Evolutionary conservation across 2,329 filamentous ascomycete species (phyloP).

Genomic region (Coleophoma crateriformis): DNA sequence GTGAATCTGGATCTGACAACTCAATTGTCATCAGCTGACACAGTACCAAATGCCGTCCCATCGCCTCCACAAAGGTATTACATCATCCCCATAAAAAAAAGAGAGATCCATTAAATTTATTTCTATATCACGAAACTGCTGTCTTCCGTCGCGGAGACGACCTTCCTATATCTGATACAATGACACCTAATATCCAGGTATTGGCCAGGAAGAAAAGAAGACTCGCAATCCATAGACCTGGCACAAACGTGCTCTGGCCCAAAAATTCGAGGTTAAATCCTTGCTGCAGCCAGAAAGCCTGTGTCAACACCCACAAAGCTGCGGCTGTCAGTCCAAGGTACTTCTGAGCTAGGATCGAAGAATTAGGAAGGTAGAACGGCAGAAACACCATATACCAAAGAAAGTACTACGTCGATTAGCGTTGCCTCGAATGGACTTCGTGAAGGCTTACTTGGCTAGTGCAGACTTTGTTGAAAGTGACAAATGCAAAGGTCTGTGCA

Average conservation of each 20-base stretch:
- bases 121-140: no score
- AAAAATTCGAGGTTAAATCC: slow-evolving; percentile 74
- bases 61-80: no score
- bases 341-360: slow-evolving; percentile 60
- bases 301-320: slow-evolving; percentile 67
- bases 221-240: slow-evolving; percentile 73
- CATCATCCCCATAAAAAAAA: no score
- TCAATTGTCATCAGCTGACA: no score
- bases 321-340: slow-evolving; percentile 60
- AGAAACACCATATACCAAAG: slow-evolving; percentile 96
- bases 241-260: slow-evolving; percentile 76
- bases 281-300: slow-evolving; percentile 72
- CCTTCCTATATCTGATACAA: slow-evolving; percentile 58
- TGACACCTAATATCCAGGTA: slow-evolving; percentile 77
- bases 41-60: no score
- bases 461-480: slow-evolving; percentile 98
- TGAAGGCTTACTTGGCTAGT: slow-evolving; percentile 72
- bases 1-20: no score
- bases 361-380: slow-evolving; percentile 81
- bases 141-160: neutral
- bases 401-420: slow-evolving; percentile 65
- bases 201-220: slow-evolving; percentile 81
- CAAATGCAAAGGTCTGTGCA: slow-evolving; percentile 94
- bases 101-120: no score
- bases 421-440: neutral